Base-by-base conservation (phyloP, 1,284 basidiomycete species). In the Agroathelia rolfsii region DNA sequence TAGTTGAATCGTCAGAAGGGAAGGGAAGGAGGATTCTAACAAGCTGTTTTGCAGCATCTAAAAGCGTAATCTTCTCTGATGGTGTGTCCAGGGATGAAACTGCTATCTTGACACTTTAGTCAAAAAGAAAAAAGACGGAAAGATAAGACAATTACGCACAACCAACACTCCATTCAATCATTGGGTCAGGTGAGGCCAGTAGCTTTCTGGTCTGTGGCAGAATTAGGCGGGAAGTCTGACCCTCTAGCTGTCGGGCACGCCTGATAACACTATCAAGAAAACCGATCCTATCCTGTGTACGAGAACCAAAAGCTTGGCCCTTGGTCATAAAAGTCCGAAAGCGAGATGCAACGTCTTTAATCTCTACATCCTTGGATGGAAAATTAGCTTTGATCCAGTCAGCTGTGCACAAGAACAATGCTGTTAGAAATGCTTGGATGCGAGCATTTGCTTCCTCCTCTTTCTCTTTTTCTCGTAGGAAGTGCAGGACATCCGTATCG, bases 401-500 rank as follows among this genome's bases (percentile, higher is more conserved):
- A n/a, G 17, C 32, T 13, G 24, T 40, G 6, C 22, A 6, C 10
- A 6, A 14, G 19, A 25, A 32, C 7, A 22, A 16, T 10, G 20
- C 30, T 18, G 35, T 23, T 9, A 37, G 19, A 18, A 37, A 37
- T 3, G 30, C 3, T 15, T 28, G 34, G 8, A 10, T 11, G 3
- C 31, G 36, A 21, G 24, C n/a, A 11, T 28, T 24, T 7, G 14
- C 12, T 4, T 37, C 24, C 15, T 4, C 8, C 13, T 29, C 12
- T 10, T 10, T 18, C 20, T 1, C 6, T 21, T 3, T 21, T 21
- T 9, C 9, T 12, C 15, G 2, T 9, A 41, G 32, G 29, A 31
- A 38, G 5, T 28, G 15, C 13, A 14, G 36, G n/a, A 30, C 36
- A 14, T 15, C 10, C 6, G 13, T 21, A 29, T 41, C 39, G 6